A percentile compares a stretch with the other conserved stretches of the same genome.
phyloP scores from a whole-genome alignment of 2,329 filamentous ascomycete species.

The Diatrype stigma region DNA sequence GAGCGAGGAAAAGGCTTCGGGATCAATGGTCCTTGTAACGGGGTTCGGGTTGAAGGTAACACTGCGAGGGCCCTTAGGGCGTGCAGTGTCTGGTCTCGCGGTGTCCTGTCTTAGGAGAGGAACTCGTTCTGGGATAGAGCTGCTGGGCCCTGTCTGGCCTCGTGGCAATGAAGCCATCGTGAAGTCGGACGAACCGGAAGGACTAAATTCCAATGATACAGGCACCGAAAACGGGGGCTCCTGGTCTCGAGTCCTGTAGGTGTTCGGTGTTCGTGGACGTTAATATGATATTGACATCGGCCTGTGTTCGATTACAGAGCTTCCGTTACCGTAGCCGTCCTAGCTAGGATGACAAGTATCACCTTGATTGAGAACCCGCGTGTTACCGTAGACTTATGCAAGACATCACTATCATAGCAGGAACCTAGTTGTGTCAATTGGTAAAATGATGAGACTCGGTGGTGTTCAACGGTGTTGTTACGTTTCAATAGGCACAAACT shows the following conservation, averaged over 20 bases:
- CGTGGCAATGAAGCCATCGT: constrained; percentile 19
- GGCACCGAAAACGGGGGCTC: too few species aligned
- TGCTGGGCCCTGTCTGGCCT: constrained; percentile 15
- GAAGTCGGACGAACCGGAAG: not conserved
- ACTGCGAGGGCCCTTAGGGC: constrained; percentile 50
- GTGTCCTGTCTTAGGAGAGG: constrained; percentile 27
- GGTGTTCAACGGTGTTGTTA: not conserved
- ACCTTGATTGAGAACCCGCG: not conserved
- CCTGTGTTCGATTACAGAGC: too few species aligned
- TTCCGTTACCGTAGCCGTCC: too few species aligned
- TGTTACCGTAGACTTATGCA: not conserved
- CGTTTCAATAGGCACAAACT: too few species aligned
- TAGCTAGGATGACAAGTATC: too few species aligned
- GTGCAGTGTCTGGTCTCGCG: constrained; percentile 25
- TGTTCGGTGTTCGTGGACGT: too few species aligned
- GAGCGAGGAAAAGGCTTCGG: constrained; percentile 32
- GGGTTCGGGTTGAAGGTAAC: constrained; percentile 76
- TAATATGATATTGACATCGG: too few species aligned
- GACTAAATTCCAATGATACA: not conserved
- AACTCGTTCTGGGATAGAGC: constrained; percentile 24
- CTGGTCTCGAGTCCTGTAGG: too few species aligned
- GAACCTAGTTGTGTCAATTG: not conserved
- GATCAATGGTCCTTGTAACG: constrained; percentile 57
- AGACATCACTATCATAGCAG: not conserved
- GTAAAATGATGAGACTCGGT: not conserved